phyloP scores from a whole-genome alignment of 495 filamentous ascomycete species.

The Astrocystis sublimbata region DNA sequence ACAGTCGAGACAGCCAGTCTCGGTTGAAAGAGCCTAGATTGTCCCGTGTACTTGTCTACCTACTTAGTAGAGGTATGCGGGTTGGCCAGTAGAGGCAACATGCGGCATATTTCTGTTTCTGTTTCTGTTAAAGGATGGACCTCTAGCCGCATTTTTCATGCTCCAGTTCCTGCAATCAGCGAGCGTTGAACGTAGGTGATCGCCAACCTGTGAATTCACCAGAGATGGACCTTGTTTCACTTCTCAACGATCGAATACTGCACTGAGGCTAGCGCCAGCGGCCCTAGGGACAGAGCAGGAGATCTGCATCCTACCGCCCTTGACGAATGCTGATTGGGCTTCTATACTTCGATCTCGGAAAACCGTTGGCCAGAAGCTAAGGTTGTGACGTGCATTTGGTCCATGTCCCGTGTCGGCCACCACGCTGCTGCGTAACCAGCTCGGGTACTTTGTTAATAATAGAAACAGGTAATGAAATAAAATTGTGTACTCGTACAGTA shows the following conservation, averaged over 20 bases:
- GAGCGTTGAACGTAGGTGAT: too few species aligned
- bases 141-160: too few species aligned
- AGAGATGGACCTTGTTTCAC: neutral
- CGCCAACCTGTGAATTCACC: too few species aligned
- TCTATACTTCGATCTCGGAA: slow-evolving; percentile 6
- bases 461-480: slow-evolving; percentile 4
- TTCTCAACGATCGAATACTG: neutral
- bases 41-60: too few species aligned
- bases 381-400: slow-evolving; percentile 14
- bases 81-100: too few species aligned
- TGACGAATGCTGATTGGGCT: slow-evolving; percentile 7
- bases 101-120: too few species aligned
- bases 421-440: neutral
- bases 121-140: too few species aligned
- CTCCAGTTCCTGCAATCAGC: too few species aligned
- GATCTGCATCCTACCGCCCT: neutral
- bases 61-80: too few species aligned
- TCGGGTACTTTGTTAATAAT: slow-evolving; percentile 5
- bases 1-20: too few species aligned
- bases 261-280: neutral
- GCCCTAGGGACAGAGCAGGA: neutral
- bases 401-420: slow-evolving; percentile 15
- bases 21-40: too few species aligned
- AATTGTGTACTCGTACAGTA: too few species aligned
- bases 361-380: neutral